These are phyloP conservation scores for Cladobotryum mycophilum DNA, from an alignment of 2,329 filamentous ascomycete species.

Conservation along the genomic window DNA sequence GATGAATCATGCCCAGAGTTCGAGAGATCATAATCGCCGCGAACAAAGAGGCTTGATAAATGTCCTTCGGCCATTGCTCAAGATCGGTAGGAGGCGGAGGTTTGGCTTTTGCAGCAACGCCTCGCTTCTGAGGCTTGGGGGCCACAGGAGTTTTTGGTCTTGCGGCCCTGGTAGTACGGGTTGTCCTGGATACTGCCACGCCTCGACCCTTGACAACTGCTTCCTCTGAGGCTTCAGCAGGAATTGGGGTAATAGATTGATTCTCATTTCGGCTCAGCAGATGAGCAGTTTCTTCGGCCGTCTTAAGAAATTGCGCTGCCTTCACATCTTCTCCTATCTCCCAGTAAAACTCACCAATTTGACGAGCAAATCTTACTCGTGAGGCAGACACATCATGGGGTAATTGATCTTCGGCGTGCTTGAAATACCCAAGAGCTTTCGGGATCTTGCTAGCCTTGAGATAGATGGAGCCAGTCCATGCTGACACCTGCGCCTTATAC, in stretches of 20 bases:
- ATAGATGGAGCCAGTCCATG: slow-evolving; percentile 50
- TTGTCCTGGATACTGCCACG: slow-evolving; percentile 19
- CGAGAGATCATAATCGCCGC: slow-evolving; percentile 30
- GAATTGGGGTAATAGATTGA: slow-evolving; percentile 1
- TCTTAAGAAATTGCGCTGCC: slow-evolving; percentile 37
- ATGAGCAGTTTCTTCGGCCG: slow-evolving; percentile 43
- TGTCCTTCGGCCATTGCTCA: slow-evolving; percentile 23
- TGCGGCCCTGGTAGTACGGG: slow-evolving; percentile 19
- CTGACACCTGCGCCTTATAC: slow-evolving; percentile 47
- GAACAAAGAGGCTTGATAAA: slow-evolving; percentile 32
- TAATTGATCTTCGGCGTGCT: slow-evolving; percentile 47
- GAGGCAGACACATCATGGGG: slow-evolving; percentile 33
- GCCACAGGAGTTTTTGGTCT: slow-evolving; percentile 12
- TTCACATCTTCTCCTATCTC: slow-evolving; percentile 39
- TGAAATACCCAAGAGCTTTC: slow-evolving; percentile 50
- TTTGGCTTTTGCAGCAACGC: slow-evolving; percentile 16
- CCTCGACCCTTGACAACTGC: slow-evolving; percentile 12
- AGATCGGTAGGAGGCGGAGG: slow-evolving; percentile 13
- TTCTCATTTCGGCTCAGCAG: slow-evolving; percentile 23
- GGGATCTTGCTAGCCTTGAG: slow-evolving; percentile 52
- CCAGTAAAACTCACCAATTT: slow-evolving; percentile 51
- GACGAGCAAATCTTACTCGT: slow-evolving; percentile 42
- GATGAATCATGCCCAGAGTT: slow-evolving; percentile 40
- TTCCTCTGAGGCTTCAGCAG: slow-evolving; percentile 10
- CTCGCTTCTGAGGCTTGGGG: slow-evolving; percentile 12